Conservation (phyloP, 225 moss, liverwort and hornwort species). For the Takakia lepidozioides region DNA sequence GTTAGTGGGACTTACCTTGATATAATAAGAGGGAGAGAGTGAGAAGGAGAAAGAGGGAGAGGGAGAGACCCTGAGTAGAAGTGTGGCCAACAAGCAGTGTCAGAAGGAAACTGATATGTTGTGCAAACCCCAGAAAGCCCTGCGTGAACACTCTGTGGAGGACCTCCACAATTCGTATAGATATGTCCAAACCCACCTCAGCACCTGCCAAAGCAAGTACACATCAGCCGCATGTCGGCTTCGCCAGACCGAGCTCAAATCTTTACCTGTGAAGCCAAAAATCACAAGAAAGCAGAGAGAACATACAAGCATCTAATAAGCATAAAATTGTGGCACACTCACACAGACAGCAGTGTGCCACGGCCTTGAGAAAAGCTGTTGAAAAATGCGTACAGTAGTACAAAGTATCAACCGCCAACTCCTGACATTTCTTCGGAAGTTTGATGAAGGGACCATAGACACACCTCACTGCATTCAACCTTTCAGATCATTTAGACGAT, state of each 20-base stretch:
- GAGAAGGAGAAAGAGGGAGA: too few relatives aligned
- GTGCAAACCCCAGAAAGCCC: conserved; percentile 56
- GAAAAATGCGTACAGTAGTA: conserved; percentile 70
- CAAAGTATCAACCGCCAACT: conserved; percentile 62
- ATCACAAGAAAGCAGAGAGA: too few relatives aligned
- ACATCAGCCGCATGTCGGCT: too few relatives aligned
- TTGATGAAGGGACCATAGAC: conserved; percentile 82
- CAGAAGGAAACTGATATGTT: conserved; percentile 80
- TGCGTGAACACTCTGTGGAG: conserved; percentile 54
- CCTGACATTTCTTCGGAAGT: conserved; percentile 68
- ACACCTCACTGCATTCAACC: conserved; percentile 72
- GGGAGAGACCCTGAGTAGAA: conserved; percentile 41
- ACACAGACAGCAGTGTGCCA: conserved; percentile 83
- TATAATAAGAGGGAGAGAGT: too few relatives aligned
- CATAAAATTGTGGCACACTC: conserved; percentile 17
- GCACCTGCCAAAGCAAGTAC: too few relatives aligned
- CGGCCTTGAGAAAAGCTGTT: conserved; percentile 56
- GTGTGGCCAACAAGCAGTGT: conserved; percentile 68
- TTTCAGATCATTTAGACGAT: too few relatives aligned
- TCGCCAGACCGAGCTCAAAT: too few relatives aligned
- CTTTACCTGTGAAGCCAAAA: too few relatives aligned
- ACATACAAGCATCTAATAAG: neutral
- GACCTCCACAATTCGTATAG: conserved; percentile 61
- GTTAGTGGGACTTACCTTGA: too few relatives aligned
- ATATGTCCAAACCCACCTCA: conserved; percentile 49